Conservation (phyloP, 2,329 filamentous ascomycete species). For the Ascochyta viciae-villosae region DNA sequence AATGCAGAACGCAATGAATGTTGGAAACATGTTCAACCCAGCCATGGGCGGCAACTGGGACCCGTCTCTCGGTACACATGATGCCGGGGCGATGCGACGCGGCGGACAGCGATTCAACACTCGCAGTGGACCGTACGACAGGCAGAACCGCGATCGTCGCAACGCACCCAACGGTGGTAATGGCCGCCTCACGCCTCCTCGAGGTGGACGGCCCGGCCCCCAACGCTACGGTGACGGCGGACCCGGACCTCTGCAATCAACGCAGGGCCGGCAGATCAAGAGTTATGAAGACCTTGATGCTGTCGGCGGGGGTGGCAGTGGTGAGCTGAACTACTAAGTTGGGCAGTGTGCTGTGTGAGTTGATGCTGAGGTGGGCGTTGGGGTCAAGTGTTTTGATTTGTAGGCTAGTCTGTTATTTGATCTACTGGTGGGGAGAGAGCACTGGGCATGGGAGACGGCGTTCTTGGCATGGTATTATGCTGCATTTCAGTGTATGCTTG, state of each 20-base stretch:
- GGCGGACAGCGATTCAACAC: constrained; percentile 49
- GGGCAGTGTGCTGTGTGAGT: constrained; percentile 13
- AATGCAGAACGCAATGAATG: constrained; percentile 47
- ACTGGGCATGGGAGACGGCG: constrained; percentile 12
- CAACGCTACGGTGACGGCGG: constrained; percentile 80
- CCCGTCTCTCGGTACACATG: constrained; percentile 51
- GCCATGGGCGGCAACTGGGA: constrained; percentile 63
- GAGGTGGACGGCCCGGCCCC: constrained; percentile 54
- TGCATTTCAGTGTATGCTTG: constrained; percentile 10
- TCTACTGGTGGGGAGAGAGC: constrained; percentile 3
- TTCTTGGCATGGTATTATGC: constrained; percentile 7
- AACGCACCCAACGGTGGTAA: constrained; percentile 57
- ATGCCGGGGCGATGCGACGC: constrained; percentile 54
- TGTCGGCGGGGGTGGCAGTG: constrained; percentile 65
- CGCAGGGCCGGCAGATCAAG: constrained; percentile 90
- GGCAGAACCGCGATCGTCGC: constrained; percentile 48
- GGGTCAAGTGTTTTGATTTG: constrained; percentile 16
- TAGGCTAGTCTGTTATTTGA: constrained; percentile 22
- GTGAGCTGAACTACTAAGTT: constrained; percentile 84
- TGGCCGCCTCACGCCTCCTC: constrained; percentile 57
- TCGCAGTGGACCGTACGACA: constrained; percentile 51
- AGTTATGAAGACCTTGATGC: constrained; percentile 98
- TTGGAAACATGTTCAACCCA: constrained; percentile 58
- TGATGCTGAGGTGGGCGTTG: constrained; percentile 27
- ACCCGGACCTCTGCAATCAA: constrained; percentile 85